Percentiles rank a stretch among this genome's conserved stretches.
Conservation (phyloP, 2,329 filamentous ascomycete genomes). For the Sporothrix schenckii region DNA sequence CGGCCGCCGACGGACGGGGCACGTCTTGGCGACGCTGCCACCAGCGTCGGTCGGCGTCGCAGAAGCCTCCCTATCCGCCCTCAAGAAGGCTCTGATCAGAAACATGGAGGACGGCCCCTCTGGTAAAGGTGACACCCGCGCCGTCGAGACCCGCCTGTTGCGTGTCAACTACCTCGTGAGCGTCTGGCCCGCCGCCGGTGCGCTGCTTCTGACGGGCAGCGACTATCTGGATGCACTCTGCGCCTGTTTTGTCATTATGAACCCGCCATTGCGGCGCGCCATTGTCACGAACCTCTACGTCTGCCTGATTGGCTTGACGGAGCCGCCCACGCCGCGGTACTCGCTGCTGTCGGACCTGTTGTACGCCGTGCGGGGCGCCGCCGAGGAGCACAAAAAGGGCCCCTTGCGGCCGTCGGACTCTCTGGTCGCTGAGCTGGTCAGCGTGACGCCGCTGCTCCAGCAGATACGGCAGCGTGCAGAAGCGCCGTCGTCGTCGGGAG, state of each 20-base stretch:
- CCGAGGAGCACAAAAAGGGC: conserved; percentile 64
- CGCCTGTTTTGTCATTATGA: conserved; percentile 65
- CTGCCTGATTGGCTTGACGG: conserved; percentile 70
- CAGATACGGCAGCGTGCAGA: conserved; percentile 61
- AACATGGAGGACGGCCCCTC: conserved; percentile 64
- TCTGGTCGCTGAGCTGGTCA: conserved; percentile 79
- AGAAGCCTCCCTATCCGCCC: conserved; percentile 58
- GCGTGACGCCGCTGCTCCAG: conserved; percentile 73
- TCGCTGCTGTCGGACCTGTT: conserved; percentile 80
- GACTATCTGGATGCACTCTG: conserved; percentile 82
- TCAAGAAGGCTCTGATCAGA: conserved; percentile 65
- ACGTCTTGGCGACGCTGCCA: conserved; percentile 56
- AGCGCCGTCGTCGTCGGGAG: conserved; percentile 32
- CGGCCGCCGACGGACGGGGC: conserved; percentile 62
- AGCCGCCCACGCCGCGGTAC: conserved; percentile 67
- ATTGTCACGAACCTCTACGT: conserved; percentile 76
- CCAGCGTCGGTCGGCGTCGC: conserved; percentile 53
- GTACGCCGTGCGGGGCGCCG: conserved; percentile 74
- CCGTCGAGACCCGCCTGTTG: conserved; percentile 58
- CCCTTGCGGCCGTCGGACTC: conserved; percentile 65
- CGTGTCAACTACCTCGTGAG: conserved; percentile 66
- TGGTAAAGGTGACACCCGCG: conserved; percentile 52
- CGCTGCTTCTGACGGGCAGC: conserved; percentile 76
- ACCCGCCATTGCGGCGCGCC: conserved; percentile 64
- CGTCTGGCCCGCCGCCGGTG: conserved; percentile 59